Percentiles rank a stretch among this genome's conserved stretches.
Evolutionary conservation across 768 basidiomycete species (phyloP).

Genomic region (Auriscalpium orientale): DNA sequence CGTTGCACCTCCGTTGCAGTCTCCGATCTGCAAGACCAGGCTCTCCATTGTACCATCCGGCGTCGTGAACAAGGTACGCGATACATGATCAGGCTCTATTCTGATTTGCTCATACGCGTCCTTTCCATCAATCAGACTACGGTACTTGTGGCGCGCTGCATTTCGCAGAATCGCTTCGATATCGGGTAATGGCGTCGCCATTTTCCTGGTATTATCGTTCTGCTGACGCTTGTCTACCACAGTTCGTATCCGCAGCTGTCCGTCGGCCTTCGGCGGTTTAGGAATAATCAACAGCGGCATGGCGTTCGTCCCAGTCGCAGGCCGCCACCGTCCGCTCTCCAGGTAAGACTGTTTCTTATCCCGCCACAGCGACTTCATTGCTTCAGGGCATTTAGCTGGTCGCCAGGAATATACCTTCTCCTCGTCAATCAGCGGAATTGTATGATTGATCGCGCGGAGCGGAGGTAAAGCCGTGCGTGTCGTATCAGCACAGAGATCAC

Average conservation of each 20-base stretch:
- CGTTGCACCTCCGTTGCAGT: constrained; percentile 38
- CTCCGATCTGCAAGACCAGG: constrained; percentile 34
- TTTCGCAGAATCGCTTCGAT: constrained; percentile 20
- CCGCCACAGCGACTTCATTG: constrained; percentile 18
- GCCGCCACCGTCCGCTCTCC: constrained; percentile 24
- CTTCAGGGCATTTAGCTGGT: constrained; percentile 29
- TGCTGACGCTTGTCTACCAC: constrained; percentile 23
- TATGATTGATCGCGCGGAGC: constrained; percentile 28
- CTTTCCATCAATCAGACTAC: constrained; percentile 22
- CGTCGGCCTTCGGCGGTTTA: constrained; percentile 20
- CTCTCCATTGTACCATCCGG: constrained; percentile 30
- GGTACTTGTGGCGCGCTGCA: constrained; percentile 14
- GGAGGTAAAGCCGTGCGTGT: constrained; percentile 19
- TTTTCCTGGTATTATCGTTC: constrained; percentile 26
- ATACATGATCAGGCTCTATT: constrained; percentile 18
- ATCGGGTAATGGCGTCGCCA: constrained; percentile 22
- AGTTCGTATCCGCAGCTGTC: constrained; percentile 13
- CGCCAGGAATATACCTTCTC: constrained; percentile 27
- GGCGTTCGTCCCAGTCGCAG: constrained; percentile 20
- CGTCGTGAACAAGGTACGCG: constrained; percentile 24
- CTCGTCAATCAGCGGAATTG: constrained; percentile 28
- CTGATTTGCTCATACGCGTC: constrained; percentile 28
- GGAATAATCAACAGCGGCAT: constrained; percentile 27
- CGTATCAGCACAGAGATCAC: constrained; percentile 11
- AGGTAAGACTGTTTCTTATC: constrained; percentile 26